Evolutionary conservation across 2,329 filamentous ascomycete genomes (phyloP), one percentile per base, ranked within the genome.

Genomic region (Penicillium sp.): DNA sequence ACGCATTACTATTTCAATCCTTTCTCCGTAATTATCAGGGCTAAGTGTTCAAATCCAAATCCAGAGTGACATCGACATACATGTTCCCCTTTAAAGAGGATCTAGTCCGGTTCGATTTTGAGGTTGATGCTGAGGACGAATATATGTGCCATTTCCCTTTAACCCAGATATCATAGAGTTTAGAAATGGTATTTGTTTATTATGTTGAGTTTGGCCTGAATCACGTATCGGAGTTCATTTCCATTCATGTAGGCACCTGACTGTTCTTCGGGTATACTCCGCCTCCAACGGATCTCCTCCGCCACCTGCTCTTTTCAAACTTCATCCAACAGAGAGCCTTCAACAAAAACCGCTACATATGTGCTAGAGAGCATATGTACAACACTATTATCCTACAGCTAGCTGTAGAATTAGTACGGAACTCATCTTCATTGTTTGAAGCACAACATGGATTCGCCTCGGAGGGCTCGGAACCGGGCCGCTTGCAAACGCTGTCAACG

Each of bases 21-120:
- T 19, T n/a, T 35, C 11, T 9, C 15, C 1, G 5, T 21, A 13
- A 7, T 30, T 13, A 8, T 26, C 59, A 30, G 62, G 8, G n/a
- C 8, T 26, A 44, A 50, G 13, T 1, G 13, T 31, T 35, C 30
- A 29, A 46, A 17, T 2, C 21, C 30, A 29, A 47, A 17, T 2
- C 21, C 46, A 86, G 84, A 55, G 82, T 86, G 0, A 86, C 84
- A 0, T 80, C 76, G 31, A 79, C 76, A 3, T 83, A 82, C 55
- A 71, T 86, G 7, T 84, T 81, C 71, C 84, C 84, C 0, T 86
- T 78, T 66, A 82, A 81, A 19, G 83, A 86, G 55, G 83, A 86
- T 60, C 71, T 86, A 1, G 77, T 78, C 17, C 75, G 84, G 19
- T 86, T 85, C 66, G 84, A 86, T 65, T 86, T 86, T 64, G 83